A percentile compares a stretch with the other conserved stretches of the same genome.
Evolutionary conservation across 306 rosid species (phyloP).

Genomic region (Prosopis cineraria): DNA sequence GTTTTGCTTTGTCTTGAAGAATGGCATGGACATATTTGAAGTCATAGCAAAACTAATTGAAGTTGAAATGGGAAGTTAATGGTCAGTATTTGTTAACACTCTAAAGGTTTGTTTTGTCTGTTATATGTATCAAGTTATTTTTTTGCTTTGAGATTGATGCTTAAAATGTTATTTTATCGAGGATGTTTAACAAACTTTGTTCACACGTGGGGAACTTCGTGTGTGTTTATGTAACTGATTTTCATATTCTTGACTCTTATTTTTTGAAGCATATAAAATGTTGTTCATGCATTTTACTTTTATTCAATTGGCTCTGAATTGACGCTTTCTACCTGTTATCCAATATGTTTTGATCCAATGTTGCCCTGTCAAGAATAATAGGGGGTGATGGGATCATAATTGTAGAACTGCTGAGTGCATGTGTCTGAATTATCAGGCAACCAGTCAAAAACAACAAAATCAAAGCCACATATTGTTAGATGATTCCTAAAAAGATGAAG

Average conservation of each 20-base stretch:
- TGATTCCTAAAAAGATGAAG: slow-evolving; percentile 32
- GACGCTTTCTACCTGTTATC: slow-evolving; percentile 16
- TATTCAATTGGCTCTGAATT: background rate
- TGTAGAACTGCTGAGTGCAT: slow-evolving; percentile 24
- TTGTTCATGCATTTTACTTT: background rate
- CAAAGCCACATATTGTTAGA: slow-evolving; percentile 16
- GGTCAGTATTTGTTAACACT: background rate
- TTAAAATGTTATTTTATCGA: background rate
- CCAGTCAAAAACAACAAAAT: background rate
- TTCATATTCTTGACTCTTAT: background rate
- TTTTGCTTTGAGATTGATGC: background rate
- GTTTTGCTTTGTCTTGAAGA: background rate
- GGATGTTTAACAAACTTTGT: background rate
- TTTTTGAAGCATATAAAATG: too few species aligned
- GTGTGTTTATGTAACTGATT: background rate
- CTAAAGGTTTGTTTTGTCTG: background rate
- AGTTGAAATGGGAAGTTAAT: background rate
- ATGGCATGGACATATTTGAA: background rate
- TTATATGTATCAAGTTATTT: background rate
- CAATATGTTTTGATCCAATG: slow-evolving; percentile 23
- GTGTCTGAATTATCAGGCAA: slow-evolving; percentile 6
- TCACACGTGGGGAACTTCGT: background rate
- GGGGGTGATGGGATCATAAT: slow-evolving; percentile 7
- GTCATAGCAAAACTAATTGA: background rate
- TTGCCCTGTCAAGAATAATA: slow-evolving; percentile 3